These are phyloP conservation scores for Didymella exigua DNA, from an alignment of 2,329 filamentous ascomycete species.

Conservation along the genomic window DNA sequence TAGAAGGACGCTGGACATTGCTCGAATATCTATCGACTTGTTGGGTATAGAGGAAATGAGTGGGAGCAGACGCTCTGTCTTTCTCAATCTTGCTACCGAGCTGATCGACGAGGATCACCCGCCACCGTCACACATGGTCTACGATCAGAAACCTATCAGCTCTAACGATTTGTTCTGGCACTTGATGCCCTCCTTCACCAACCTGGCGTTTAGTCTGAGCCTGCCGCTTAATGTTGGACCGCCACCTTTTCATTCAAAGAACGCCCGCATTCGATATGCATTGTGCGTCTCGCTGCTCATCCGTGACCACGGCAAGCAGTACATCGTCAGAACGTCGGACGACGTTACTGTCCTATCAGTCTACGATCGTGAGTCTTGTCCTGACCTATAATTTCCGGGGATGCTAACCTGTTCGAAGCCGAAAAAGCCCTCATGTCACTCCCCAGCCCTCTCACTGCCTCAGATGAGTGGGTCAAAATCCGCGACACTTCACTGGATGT, in stretches of 20 bases:
- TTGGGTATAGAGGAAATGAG: constrained; percentile 59
- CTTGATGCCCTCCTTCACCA: constrained; percentile 54
- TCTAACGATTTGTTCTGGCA: constrained; percentile 55
- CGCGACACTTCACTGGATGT: constrained; percentile 51
- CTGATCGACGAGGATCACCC: constrained; percentile 58
- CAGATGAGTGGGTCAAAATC: constrained; percentile 54
- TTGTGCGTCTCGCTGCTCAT: constrained; percentile 56
- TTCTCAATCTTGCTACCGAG: constrained; percentile 59
- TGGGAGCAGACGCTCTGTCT: constrained; percentile 54
- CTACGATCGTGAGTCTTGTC: constrained; percentile 55
- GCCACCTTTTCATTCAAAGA: constrained; percentile 59
- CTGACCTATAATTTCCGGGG: background rate
- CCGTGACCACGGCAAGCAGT: constrained; percentile 55
- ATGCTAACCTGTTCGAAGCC: constrained; percentile 40
- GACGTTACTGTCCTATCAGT: constrained; percentile 59
- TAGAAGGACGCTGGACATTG: constrained; percentile 54
- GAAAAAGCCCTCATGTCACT: constrained; percentile 61
- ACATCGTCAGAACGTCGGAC: constrained; percentile 57
- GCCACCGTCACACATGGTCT: constrained; percentile 58
- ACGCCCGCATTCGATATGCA: constrained; percentile 58
- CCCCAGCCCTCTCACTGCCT: constrained; percentile 57
- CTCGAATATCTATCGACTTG: constrained; percentile 58
- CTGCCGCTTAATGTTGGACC: constrained; percentile 61
- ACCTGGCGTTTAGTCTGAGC: constrained; percentile 59
- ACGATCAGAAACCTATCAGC: constrained; percentile 49